Conservation (phyloP, 1,284 basidiomycete genomes). For the Ustilago bromivora region DNA sequence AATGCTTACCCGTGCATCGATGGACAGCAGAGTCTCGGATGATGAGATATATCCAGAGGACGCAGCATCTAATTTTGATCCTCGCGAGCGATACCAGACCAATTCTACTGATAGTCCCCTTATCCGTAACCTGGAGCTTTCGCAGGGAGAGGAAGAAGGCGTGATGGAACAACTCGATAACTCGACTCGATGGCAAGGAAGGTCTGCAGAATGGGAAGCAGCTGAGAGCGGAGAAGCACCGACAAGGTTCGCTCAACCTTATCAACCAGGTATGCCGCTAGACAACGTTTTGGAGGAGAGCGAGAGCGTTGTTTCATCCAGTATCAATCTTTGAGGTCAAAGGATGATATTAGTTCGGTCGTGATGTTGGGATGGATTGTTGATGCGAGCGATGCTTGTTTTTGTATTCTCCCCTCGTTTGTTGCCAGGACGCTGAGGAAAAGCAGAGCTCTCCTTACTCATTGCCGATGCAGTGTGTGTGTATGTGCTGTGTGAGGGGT, state of each 20-base stretch:
- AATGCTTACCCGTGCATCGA: background rate
- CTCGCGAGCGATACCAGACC: constrained; percentile 5
- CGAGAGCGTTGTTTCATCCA: constrained; percentile 53
- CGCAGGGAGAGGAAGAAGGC: background rate
- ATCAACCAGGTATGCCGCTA: constrained; percentile 63
- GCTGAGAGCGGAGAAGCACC: constrained; percentile 16
- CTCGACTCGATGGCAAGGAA: background rate
- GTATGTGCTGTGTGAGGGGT: no score
- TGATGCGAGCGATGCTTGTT: no score
- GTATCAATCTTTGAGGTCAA: constrained; percentile 19
- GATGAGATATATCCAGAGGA: constrained; percentile 64
- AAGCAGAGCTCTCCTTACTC: no score
- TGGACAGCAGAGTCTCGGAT: constrained; percentile 35
- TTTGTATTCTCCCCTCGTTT: no score
- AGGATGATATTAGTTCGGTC: no score
- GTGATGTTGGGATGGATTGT: no score
- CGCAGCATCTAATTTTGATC: constrained; percentile 53
- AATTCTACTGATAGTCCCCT: constrained; percentile 10
- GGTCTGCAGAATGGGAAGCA: background rate
- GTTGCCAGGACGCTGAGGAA: no score
- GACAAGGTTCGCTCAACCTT: constrained; percentile 45
- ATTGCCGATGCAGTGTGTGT: no score
- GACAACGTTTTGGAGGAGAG: constrained; percentile 62
- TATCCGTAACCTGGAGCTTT: background rate
- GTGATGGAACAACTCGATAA: constrained; percentile 15